phyloP scores from a whole-genome alignment of 1,284 basidiomycete genomes.

The Vanrija sp. region DNA sequence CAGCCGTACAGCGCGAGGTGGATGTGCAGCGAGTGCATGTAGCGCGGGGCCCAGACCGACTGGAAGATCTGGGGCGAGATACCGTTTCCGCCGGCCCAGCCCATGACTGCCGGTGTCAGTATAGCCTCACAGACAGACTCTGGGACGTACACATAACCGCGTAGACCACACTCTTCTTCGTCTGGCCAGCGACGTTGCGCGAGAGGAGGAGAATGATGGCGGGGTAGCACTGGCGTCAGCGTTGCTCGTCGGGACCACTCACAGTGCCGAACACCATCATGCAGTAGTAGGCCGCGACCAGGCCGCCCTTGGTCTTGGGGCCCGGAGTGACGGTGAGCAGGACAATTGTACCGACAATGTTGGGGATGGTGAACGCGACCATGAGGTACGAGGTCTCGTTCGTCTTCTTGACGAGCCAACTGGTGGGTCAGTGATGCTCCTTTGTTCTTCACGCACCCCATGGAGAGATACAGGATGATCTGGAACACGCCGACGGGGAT shows the following conservation, averaged over 20 bases:
- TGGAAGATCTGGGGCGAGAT: slow-evolving; percentile 21
- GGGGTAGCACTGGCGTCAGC: slow-evolving; percentile 17
- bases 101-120: slow-evolving; percentile 3
- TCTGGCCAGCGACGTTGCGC: slow-evolving; percentile 30
- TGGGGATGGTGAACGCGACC: slow-evolving; percentile 22
- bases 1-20: slow-evolving; percentile 20
- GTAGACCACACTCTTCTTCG: slow-evolving; percentile 33
- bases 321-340: slow-evolving; percentile 23
- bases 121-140: not conserved
- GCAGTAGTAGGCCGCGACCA: slow-evolving; percentile 26
- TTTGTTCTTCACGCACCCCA: slow-evolving; percentile 5
- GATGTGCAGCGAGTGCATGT: slow-evolving; percentile 18
- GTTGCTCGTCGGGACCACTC: not conserved
- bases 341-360: slow-evolving; percentile 28
- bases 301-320: slow-evolving; percentile 17
- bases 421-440: not conserved
- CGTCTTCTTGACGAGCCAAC: slow-evolving; percentile 17
- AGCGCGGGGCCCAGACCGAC: slow-evolving; percentile 24
- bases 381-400: slow-evolving; percentile 24
- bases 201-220: slow-evolving; percentile 23
- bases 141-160: slow-evolving; percentile 17
- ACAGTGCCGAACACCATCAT: slow-evolving; percentile 29
- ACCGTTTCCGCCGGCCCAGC: slow-evolving; percentile 28
- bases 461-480: slow-evolving; percentile 17
- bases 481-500: slow-evolving; percentile 21